These are phyloP conservation scores for Aspergillus sp. DNA, from an alignment of 2,329 filamentous ascomycete genomes.

Conservation along the genomic window DNA sequence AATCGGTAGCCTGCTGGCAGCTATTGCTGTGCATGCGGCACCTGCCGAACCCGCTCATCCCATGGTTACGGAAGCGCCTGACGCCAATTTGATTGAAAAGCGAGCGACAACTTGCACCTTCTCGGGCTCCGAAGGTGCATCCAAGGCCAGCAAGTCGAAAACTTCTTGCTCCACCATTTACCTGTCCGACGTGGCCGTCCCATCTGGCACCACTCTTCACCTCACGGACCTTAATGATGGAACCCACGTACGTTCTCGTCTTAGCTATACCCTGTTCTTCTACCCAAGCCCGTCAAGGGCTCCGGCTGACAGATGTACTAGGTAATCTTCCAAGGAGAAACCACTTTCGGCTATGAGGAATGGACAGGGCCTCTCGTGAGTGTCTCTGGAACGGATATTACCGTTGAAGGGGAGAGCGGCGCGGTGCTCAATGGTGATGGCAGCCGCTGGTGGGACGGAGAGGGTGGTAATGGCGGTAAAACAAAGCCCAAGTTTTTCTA, in stretches of 20 bases:
- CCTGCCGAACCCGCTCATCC: not conserved
- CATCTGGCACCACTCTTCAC: not conserved
- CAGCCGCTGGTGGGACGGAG: constrained; percentile 60
- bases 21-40: not conserved
- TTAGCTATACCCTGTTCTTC: accelerated
- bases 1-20: not conserved
- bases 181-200: constrained; percentile 1
- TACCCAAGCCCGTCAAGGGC: not conserved
- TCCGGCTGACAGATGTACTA: constrained; percentile 11
- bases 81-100: not conserved
- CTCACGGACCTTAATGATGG: not conserved
- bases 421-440: constrained; percentile 59
- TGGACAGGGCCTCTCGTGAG: constrained; percentile 66
- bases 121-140: not conserved
- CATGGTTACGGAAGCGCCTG: not conserved
- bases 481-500: constrained; percentile 69
- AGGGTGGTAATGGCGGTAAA: constrained; percentile 63
- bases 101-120: not conserved
- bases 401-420: constrained; percentile 54
- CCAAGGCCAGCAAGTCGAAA: constrained; percentile 3
- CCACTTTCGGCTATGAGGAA: constrained; percentile 65
- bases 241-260: not conserved
- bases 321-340: constrained; percentile 66
- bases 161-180: constrained; percentile 3
- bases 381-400: constrained; percentile 59